Percentiles rank a stretch among this genome's conserved stretches.
Conservation (phyloP, 305 asterid genomes). For the Lippia alba region DNA sequence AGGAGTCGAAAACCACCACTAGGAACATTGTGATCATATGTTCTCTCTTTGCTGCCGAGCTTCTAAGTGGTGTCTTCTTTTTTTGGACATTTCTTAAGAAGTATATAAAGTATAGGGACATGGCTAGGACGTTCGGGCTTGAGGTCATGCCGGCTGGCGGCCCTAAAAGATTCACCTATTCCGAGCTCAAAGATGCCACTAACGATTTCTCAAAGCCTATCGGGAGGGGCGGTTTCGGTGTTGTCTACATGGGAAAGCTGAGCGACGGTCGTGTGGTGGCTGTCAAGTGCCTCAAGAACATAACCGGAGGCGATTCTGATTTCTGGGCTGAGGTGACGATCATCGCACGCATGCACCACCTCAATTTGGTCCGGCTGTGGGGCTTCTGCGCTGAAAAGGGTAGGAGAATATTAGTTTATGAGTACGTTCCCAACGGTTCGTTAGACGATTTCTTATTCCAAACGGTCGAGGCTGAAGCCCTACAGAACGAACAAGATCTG, state of each 20-base stretch:
- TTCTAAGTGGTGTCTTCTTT: slow-evolving; percentile 73
- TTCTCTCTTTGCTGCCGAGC: slow-evolving; percentile 74
- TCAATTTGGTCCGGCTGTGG: slow-evolving; percentile 83
- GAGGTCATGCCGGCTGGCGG: slow-evolving; percentile 87
- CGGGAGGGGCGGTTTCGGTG: slow-evolving; percentile 85
- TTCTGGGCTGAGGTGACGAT: slow-evolving; percentile 91
- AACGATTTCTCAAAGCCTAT: slow-evolving; percentile 56
- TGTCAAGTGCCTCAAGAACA: slow-evolving; percentile 66
- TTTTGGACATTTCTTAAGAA: slow-evolving; percentile 78
- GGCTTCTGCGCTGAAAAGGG: slow-evolving; percentile 91
- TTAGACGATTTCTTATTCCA: slow-evolving; percentile 76
- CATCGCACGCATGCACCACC: slow-evolving; percentile 92
- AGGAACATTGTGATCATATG: slow-evolving; percentile 68
- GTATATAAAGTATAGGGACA: slow-evolving; percentile 83
- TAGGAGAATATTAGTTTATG: slow-evolving; percentile 68
- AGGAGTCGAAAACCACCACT: slow-evolving; percentile 57
- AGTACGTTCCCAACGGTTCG: slow-evolving; percentile 82
- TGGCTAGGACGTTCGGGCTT: slow-evolving; percentile 86
- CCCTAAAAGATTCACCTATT: slow-evolving; percentile 70
- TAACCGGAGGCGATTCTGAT: slow-evolving; percentile 70
- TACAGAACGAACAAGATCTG: slow-evolving; percentile 27
- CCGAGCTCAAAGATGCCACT: slow-evolving; percentile 71
- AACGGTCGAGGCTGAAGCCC: slow-evolving; percentile 31
- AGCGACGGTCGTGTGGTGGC: slow-evolving; percentile 81
- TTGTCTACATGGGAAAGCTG: slow-evolving; percentile 73